Evolutionary conservation across 495 filamentous ascomycete genomes (phyloP), one percentile per base, ranked within the genome.

Genomic region (Penicillium lagena): DNA sequence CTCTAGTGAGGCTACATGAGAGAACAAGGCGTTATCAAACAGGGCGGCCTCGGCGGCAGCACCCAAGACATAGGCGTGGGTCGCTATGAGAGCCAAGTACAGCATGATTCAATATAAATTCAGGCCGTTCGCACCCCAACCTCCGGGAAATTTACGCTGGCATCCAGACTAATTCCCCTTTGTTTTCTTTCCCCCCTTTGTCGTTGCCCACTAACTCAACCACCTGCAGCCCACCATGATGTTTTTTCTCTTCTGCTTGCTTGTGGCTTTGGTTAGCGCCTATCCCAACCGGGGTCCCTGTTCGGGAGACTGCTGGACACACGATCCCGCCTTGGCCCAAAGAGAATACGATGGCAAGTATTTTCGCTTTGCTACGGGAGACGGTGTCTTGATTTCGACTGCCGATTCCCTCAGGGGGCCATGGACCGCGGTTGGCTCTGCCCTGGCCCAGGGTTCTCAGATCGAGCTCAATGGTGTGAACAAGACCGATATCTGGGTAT

Each of bases 311-410:
- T 87, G 83, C 64, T 73, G 63, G 46, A 61, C 75, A 28, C 81
- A 87, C 41, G 85, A 88, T 51, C 82, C 82, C 12, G 62, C 77
- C 30, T 67, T 88, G 43, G 78, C 84, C 47, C 75, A 74, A 31
- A 79, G 84, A 43, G 54, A 60, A 29, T 73, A 68, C 3, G 84
- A 88, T 58, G 82, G 83, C 12, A 81, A 65, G 2, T 90, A 87
- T 65, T 90, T 82, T 66, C 80, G 81, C 35, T 89, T 87, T 65
- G 76, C 76, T 1, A 88, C 86, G 0, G 77, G 78, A 27, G 76
- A 71, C 14, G 73, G 70, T 38, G 77, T 90, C 45, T 63, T 70
- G 33, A 76, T 82, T 28, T 71, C 77, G 44, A 80, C 76, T 1
- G 72, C 85, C 0, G 58, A 73, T 7, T 66, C 71, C 7, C 54